Percentiles rank a stretch among this genome's conserved stretches.
Evolutionary conservation across 2,329 filamentous ascomycete genomes (phyloP).

Genomic region (Aspergillus aculeatus): DNA sequence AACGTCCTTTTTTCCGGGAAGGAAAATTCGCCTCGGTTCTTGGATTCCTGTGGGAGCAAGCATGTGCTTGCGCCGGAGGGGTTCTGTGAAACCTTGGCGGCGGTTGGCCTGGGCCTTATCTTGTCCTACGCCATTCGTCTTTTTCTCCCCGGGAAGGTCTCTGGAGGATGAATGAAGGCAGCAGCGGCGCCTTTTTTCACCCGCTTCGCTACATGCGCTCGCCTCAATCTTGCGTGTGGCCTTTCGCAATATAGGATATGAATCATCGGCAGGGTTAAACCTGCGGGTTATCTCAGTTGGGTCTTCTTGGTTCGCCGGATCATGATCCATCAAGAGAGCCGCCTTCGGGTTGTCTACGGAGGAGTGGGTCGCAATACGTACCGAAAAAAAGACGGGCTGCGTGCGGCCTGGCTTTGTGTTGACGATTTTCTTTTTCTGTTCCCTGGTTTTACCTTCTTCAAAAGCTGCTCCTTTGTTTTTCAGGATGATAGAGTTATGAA

Average conservation of each 20-base stretch:
- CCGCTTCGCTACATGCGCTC: constrained; percentile 16
- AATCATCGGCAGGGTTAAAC: constrained; percentile 26
- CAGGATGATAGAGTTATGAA: constrained; percentile 36
- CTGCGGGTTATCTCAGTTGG: constrained; percentile 12
- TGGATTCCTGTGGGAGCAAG: constrained; percentile 5
- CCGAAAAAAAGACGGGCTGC: constrained; percentile 26
- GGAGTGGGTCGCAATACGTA: constrained; percentile 30
- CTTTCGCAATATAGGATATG: constrained; percentile 24
- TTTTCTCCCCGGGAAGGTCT: constrained; percentile 4
- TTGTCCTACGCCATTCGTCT: constrained; percentile 4
- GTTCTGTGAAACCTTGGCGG: constrained; percentile 1
- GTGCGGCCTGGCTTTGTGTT: constrained; percentile 26
- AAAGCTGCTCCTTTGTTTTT: constrained; percentile 24
- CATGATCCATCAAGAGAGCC: constrained; percentile 20
- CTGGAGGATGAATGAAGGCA: constrained; percentile 12
- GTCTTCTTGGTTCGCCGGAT: constrained; percentile 8
- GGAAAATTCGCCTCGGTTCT: background rate
- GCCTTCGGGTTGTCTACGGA: constrained; percentile 27
- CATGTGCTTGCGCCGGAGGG: constrained; percentile 1
- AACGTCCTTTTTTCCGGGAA: constrained; percentile 8
- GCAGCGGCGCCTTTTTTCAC: constrained; percentile 9
- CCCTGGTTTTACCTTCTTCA: constrained; percentile 24
- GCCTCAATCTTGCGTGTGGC: constrained; percentile 16
- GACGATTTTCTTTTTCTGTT: constrained; percentile 28
- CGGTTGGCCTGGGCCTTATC: constrained; percentile 1